Evolutionary conservation across 306 rosid genomes (phyloP), one percentile per base, ranked within the genome.

Genomic region (Medicago ruthenica): DNA sequence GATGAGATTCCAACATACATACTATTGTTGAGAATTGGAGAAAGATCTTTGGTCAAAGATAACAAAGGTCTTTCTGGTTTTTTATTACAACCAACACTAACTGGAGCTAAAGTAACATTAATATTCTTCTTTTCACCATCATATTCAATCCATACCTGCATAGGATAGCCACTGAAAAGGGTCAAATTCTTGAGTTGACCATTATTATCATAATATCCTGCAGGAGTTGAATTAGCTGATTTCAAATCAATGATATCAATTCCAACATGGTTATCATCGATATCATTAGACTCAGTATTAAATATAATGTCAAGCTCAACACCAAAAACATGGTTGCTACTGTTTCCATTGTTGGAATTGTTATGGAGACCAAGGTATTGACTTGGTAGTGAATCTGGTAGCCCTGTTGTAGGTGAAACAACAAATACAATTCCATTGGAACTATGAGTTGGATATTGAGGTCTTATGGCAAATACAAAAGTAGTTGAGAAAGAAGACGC

Each of bases 251-350:
- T 88, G 15, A 89, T 69, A 57, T 92, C 88, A 62, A 92, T 81
- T 20, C 97, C 96, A 2, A 92, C 89, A 69, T 92, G 96, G 73
- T 92, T 92, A 27, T 92, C 92, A 61, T 86, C 82, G 37, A 88
- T 90, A 22, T 92, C 97, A 14, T 61, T 80, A 48, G 90, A 92
- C 81, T 92, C 93, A n/a, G n/a, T n/a, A n/a, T n/a, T n/a, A n/a
- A n/a, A n/a, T n/a, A n/a, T n/a, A n/a, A n/a, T n/a, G n/a, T 90
- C 97, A 57, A 92, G 88, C 71, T 92, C 97, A 39, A 90, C 86
- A 16, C 92, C 97, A 76, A 92, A 88, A 40, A 90, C 65, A 17
- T 90, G 93, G 63, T 89, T 81, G 17, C 89, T 45, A 67, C 73
- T 76, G 75, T 88, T 87, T 2, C 90, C 94, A 17, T 51, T 17